Percentiles rank a stretch among this genome's conserved stretches.
phyloP scores from a whole-genome alignment of 768 basidiomycete species.

The Lentinula edodes region DNA sequence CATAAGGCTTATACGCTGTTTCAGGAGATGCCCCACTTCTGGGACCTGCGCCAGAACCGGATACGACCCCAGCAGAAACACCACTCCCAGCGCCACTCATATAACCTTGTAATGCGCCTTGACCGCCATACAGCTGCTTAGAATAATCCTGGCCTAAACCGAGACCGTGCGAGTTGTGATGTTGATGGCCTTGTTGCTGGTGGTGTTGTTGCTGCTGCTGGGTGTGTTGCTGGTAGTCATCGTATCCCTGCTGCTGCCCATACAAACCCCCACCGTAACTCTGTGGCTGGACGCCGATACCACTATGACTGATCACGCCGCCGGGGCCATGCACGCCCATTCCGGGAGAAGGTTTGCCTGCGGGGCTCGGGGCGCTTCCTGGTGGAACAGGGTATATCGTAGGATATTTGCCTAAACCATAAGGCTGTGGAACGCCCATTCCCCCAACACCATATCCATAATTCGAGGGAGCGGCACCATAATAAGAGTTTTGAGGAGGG shows the following conservation, averaged over 20 bases:
- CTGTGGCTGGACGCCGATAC: constrained; percentile 34
- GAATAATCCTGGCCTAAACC: constrained; percentile 15
- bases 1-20: constrained; percentile 71
- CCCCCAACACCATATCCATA: constrained; percentile 41
- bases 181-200: constrained; percentile 30
- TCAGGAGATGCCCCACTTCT: constrained; percentile 61
- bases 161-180: constrained; percentile 26
- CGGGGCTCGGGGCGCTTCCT: constrained; percentile 58
- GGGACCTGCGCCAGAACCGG: constrained; percentile 42
- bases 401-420: constrained; percentile 61
- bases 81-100: constrained; percentile 23
- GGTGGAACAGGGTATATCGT: constrained; percentile 69
- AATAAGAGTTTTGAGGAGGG: constrained; percentile 53
- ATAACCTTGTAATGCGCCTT: constrained; percentile 25
- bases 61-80: constrained; percentile 33
- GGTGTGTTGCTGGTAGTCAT: constrained; percentile 45
- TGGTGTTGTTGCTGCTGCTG: constrained; percentile 52
- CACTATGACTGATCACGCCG: constrained; percentile 7
- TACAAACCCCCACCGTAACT: constrained; percentile 13
- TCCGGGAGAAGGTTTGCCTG: constrained; percentile 47
- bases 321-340: constrained; percentile 26
- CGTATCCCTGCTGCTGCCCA: constrained; percentile 26
- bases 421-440: constrained; percentile 39
- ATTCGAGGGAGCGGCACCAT: constrained; percentile 33
- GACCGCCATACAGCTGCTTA: constrained; percentile 29